These are phyloP conservation scores for Panaeolus papilionaceus DNA, from an alignment of 768 basidiomycete genomes.

Conservation along the genomic window DNA sequence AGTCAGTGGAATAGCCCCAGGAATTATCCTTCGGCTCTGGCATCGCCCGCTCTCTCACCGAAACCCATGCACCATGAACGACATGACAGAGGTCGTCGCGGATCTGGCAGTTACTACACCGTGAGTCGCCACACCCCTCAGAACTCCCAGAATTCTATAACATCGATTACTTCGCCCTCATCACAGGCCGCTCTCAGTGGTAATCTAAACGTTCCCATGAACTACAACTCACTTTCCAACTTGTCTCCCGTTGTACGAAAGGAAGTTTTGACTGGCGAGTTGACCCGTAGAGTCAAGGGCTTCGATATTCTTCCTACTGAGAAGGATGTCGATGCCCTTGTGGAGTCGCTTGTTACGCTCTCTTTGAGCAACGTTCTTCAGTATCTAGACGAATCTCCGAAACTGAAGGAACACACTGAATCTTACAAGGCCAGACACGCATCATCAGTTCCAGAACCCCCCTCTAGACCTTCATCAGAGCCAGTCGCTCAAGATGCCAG, in stretches of 20 bases:
- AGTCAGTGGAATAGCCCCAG: conserved; percentile 80
- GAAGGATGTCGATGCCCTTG: conserved; percentile 65
- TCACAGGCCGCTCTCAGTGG: conserved; percentile 80
- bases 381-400: conserved; percentile 73
- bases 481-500: conserved; percentile 70
- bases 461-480: conserved; percentile 33
- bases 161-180: conserved; percentile 8
- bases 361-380: conserved; percentile 80
- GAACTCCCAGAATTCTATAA: conserved; percentile 18
- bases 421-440: conserved; percentile 38
- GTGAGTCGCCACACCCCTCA: conserved; percentile 44
- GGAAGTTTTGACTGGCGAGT: conserved; percentile 84
- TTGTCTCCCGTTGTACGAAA: conserved; percentile 89
- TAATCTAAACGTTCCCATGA: conserved; percentile 82
- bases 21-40: conserved; percentile 54
- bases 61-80: conserved; percentile 58
- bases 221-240: conserved; percentile 83
- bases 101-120: conserved; percentile 88
- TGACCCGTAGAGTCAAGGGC: conserved; percentile 73
- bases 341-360: conserved; percentile 73
- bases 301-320: conserved; percentile 55
- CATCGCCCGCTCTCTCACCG: conserved; percentile 51
- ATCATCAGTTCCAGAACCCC: conserved; percentile 34
- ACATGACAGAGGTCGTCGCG: conserved; percentile 71
- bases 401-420: conserved; percentile 69